These are phyloP conservation scores for Mucuna pruriens DNA, from an alignment of 306 rosid species.

Conservation along the genomic window DNA sequence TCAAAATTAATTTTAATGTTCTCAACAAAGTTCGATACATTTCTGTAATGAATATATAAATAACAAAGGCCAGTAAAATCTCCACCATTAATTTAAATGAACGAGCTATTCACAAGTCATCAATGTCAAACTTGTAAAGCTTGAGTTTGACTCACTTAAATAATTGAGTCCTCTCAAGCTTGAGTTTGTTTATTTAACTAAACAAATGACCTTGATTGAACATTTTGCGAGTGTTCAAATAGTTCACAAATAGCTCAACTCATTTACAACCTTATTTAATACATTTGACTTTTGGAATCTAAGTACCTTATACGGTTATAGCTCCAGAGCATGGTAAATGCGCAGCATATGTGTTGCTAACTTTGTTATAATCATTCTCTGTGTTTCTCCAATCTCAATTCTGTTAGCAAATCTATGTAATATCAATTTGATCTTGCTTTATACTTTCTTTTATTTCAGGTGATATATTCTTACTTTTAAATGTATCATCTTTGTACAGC, in stretches of 20 bases:
- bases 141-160: background rate
- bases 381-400: background rate
- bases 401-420: conserved; percentile 3
- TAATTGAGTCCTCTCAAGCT: background rate
- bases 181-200: background rate
- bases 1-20: background rate
- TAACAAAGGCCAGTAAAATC: background rate
- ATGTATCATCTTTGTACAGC: conserved; percentile 1
- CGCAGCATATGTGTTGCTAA: background rate
- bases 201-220: background rate
- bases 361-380: background rate
- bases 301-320: background rate
- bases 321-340: background rate
- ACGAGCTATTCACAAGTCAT: background rate
- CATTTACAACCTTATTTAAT: background rate
- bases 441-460: conserved; percentile 26
- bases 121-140: background rate
- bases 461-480: conserved; percentile 19
- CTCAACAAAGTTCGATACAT: background rate
- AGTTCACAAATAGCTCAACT: background rate
- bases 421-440: background rate
- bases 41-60: background rate
- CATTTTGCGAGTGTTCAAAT: background rate
- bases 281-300: background rate
- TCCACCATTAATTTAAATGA: background rate